Conservation (phyloP, 352 stramenopile genomes). For the Pythium aristosporum region DNA sequence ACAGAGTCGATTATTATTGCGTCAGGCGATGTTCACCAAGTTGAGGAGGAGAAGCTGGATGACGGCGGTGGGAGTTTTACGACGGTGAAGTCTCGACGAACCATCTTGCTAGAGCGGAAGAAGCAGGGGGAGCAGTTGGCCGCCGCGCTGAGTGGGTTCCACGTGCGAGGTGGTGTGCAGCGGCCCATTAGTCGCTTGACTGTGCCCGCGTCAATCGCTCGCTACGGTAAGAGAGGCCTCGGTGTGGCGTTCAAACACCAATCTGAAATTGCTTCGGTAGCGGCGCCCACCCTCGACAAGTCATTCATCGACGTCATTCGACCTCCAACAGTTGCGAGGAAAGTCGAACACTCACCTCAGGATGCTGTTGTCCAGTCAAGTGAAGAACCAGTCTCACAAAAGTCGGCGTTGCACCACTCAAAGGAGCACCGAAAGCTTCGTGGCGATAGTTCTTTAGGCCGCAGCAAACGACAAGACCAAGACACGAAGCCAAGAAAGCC, state of each 20-base stretch:
- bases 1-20: not conserved
- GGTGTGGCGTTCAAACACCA: constrained; percentile 5
- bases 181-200: not conserved
- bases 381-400: not conserved
- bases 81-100: constrained; percentile 35
- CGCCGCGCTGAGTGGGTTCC: constrained; percentile 9
- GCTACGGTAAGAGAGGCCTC: constrained; percentile 16
- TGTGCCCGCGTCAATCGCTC: constrained; percentile 2
- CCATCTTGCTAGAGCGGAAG: constrained; percentile 31
- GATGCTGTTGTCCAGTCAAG: not conserved
- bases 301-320: constrained; percentile 25
- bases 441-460: not conserved
- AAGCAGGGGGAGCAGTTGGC: constrained; percentile 16
- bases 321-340: not conserved
- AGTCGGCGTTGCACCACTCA: not conserved
- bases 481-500: not conserved
- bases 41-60: constrained; percentile 5
- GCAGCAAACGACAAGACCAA: not conserved
- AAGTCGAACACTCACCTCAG: not conserved
- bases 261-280: not conserved
- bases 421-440: not conserved
- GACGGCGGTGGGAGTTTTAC: constrained; percentile 23
- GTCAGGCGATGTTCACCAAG: not conserved
- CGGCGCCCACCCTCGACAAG: not conserved
- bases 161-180: constrained; percentile 10